A percentile compares a stretch with the other conserved stretches of the same genome.
Evolutionary conservation across 2,329 filamentous ascomycete species (phyloP).

Genomic region (Epichloe amarillans): DNA sequence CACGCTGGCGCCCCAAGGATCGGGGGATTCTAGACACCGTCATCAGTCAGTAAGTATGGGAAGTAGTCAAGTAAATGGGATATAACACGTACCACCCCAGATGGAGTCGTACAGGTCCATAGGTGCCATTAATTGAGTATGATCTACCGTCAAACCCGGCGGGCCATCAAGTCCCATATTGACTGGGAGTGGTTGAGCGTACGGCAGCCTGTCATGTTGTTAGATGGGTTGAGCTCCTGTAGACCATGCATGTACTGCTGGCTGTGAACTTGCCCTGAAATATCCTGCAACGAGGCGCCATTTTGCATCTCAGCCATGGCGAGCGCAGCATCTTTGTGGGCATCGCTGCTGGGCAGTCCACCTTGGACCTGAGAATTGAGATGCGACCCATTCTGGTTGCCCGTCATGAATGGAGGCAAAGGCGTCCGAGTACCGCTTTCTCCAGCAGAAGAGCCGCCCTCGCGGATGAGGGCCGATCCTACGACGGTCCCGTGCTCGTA

Average conservation of each 20-base stretch:
- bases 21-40: constrained; percentile 36
- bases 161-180: constrained; percentile 30
- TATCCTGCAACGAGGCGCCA: constrained; percentile 34
- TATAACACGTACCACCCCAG: constrained; percentile 43
- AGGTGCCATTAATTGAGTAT: constrained; percentile 47
- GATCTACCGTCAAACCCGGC: constrained; percentile 38
- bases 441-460: constrained; percentile 31
- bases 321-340: constrained; percentile 48
- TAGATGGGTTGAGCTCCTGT: no score
- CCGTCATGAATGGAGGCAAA: constrained; percentile 15
- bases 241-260: neutral
- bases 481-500: constrained; percentile 51
- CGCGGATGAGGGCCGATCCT: constrained; percentile 35
- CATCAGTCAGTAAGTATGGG: neutral
- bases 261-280: constrained; percentile 22
- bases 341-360: constrained; percentile 26
- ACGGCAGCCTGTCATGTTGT: constrained; percentile 21
- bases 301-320: constrained; percentile 55
- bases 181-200: constrained; percentile 23
- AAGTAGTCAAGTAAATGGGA: neutral
- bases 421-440: constrained; percentile 34
- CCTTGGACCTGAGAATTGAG: constrained; percentile 15
- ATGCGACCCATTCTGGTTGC: constrained; percentile 11
- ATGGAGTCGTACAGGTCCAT: constrained; percentile 58
- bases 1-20: constrained; percentile 41